A percentile compares a stretch with the other conserved stretches of the same genome.
Evolutionary conservation across 164 flowering plant genomes (phyloP).

Genomic region (Macadamia integrifolia): DNA sequence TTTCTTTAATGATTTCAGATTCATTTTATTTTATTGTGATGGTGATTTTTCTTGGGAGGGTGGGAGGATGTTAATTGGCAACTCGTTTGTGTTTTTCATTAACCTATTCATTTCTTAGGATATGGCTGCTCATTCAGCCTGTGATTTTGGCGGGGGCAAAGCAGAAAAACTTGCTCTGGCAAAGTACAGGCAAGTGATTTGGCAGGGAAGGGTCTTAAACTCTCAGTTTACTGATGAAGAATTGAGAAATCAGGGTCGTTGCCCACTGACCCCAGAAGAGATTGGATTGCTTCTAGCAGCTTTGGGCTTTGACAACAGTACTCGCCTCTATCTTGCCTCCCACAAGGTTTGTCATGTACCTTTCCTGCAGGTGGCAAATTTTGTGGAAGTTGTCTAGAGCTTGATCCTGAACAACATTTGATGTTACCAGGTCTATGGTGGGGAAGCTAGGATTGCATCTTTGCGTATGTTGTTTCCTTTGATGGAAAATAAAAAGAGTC

Average conservation of each 20-base stretch:
- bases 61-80: too few relatives aligned
- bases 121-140: conserved; percentile 99
- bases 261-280: conserved; percentile 99
- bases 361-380: background rate
- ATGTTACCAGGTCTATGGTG: conserved; percentile 80
- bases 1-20: too few relatives aligned
- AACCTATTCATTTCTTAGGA: conserved; percentile 40
- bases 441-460: conserved; percentile 84
- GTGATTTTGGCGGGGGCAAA: conserved; percentile 99
- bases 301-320: conserved; percentile 82
- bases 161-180: conserved; percentile 92
- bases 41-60: too few relatives aligned
- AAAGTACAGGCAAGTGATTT: conserved; percentile 76
- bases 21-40: too few relatives aligned
- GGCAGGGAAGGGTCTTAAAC: conserved; percentile 96
- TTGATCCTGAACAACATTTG: background rate
- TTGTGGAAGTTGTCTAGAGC: background rate
- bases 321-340: conserved; percentile 94
- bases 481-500: conserved; percentile 95
- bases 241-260: conserved; percentile 83
- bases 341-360: conserved; percentile 57
- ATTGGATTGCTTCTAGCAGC: conserved; percentile 88
- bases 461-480: conserved; percentile 68
- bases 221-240: conserved; percentile 96
- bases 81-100: too few relatives aligned